Evolutionary conservation across 163 green algal genomes (phyloP), one percentile per base, ranked within the genome.

Genomic region (Prototheca cutis): DNA sequence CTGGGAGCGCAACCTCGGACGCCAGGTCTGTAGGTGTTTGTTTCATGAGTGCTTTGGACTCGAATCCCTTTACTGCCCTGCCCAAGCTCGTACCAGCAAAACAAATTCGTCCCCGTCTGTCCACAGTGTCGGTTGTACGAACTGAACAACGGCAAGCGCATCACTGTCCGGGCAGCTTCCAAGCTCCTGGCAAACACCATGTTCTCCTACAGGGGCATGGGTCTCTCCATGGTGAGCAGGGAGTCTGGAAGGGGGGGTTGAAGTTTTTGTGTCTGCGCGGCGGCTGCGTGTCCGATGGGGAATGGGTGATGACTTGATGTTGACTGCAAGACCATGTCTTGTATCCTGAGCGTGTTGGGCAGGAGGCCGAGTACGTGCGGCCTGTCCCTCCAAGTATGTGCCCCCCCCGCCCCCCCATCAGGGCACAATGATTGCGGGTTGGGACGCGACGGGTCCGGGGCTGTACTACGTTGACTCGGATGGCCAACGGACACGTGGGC

Each of bases 381-480:
- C n/a, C n/a, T n/a, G n/a, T n/a, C n/a, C n/a, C n/a, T n/a, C n/a
- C n/a, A n/a, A n/a, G n/a, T n/a, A n/a, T n/a, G n/a, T n/a, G n/a
- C n/a, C n/a, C n/a, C n/a, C n/a, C n/a, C n/a, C n/a, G n/a, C 36
- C 25, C 42, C 17, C 10, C 6, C 25, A 49, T 47, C 80, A 92
- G 84, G 91, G 90, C 65, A 97, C 89, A 18, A 98, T 97, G 91
- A 80, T 98, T 30, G 91, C 88, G n/a, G 91, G 91, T 25, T 98
- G 77, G 73, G 91, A 98, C 71, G 58, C 71, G 51, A 71, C 65
- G 6, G 93, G 93, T 2, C 93, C 93, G 0, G 89, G 81, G 1
- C 75, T 99, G 53, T 99, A 96, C 77, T 99, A 99, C 68, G 90
- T 98, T 7, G 93, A 99, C 81, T 86, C 57, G 48, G 93, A 98